Percentiles rank a stretch among this genome's conserved stretches.
phyloP scores from a whole-genome alignment of 805 yeast genomes.

The Wickerhamomyces rabaulensis region DNA sequence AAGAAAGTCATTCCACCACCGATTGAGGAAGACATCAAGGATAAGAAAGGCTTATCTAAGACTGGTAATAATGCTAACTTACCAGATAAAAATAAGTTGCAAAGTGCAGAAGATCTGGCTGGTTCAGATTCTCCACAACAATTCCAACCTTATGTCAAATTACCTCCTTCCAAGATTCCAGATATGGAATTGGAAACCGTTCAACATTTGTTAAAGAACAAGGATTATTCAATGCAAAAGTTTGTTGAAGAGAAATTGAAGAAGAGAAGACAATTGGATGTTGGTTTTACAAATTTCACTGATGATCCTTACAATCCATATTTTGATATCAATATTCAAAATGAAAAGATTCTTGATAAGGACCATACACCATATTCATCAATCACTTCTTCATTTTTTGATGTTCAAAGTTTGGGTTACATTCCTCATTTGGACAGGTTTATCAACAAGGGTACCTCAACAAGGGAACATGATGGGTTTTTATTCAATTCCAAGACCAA shows the following conservation, averaged over 20 bases:
- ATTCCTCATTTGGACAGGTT: slow-evolving; percentile 22
- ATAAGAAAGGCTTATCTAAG: slow-evolving; percentile 17
- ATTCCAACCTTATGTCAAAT: slow-evolving; percentile 73
- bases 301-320: slow-evolving; percentile 84
- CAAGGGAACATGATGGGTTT: slow-evolving; percentile 27
- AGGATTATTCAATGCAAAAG: slow-evolving; percentile 69
- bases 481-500: slow-evolving; percentile 19
- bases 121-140: slow-evolving; percentile 23
- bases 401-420: slow-evolving; percentile 55
- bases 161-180: slow-evolving; percentile 89
- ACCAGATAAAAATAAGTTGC: slow-evolving; percentile 13
- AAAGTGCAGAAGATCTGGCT: slow-evolving; percentile 16
- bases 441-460: slow-evolving; percentile 18
- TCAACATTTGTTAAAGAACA: slow-evolving; percentile 64
- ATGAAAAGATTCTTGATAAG: slow-evolving; percentile 42
- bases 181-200: slow-evolving; percentile 87
- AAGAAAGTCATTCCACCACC: slow-evolving; percentile 36
- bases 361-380: slow-evolving; percentile 77
- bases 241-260: slow-evolving; percentile 84
- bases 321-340: slow-evolving; percentile 59
- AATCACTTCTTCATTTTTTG: slow-evolving; percentile 63
- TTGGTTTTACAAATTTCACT: slow-evolving; percentile 76
- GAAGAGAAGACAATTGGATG: slow-evolving; percentile 56
- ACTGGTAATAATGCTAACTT: slow-evolving; percentile 13
- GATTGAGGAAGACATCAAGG: slow-evolving; percentile 9